A percentile compares a stretch with the other conserved stretches of the same genome.
These are phyloP conservation scores for Yarrowia galli DNA, from an alignment of 1,139 yeast species.

Conservation along the genomic window DNA sequence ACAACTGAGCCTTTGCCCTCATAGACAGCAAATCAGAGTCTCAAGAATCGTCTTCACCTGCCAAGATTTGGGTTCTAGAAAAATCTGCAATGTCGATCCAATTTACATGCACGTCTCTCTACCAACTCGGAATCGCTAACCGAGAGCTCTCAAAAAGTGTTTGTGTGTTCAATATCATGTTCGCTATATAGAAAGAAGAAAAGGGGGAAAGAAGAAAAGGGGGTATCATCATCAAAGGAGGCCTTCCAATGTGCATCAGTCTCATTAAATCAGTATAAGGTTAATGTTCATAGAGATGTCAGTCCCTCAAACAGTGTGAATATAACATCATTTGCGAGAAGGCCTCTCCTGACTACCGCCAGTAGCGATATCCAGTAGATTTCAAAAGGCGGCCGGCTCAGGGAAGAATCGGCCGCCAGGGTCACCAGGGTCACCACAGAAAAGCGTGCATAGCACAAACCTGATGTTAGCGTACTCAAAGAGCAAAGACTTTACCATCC, in stretches of 20 bases:
- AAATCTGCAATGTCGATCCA: slow-evolving; percentile 5
- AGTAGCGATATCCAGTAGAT: slow-evolving; percentile 33
- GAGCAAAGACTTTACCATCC: slow-evolving; percentile 39
- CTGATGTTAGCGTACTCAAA: slow-evolving; percentile 22
- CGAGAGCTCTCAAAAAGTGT: neutral
- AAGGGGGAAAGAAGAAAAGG: no score
- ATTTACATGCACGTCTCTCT: neutral
- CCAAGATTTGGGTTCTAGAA: neutral
- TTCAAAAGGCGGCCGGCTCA: neutral
- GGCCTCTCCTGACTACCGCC: slow-evolving; percentile 33
- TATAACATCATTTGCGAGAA: slow-evolving; percentile 47
- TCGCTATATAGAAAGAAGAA: neutral
- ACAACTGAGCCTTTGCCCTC: no score
- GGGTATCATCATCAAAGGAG: slow-evolving; percentile 12
- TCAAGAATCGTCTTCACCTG: no score
- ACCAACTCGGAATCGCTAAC: neutral
- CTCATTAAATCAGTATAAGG: slow-evolving; percentile 51
- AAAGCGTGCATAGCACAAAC: neutral
- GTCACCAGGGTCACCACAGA: neutral
- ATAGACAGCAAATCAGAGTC: neutral
- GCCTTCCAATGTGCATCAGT: slow-evolving; percentile 44
- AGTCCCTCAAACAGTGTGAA: slow-evolving; percentile 51
- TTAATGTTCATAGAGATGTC: slow-evolving; percentile 45
- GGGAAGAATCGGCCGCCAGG: neutral
- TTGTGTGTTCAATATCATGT: neutral